Evolutionary conservation across 495 filamentous ascomycete species (phyloP), one percentile per base, ranked within the genome.

Genomic region (Aspergillus homomorphus): DNA sequence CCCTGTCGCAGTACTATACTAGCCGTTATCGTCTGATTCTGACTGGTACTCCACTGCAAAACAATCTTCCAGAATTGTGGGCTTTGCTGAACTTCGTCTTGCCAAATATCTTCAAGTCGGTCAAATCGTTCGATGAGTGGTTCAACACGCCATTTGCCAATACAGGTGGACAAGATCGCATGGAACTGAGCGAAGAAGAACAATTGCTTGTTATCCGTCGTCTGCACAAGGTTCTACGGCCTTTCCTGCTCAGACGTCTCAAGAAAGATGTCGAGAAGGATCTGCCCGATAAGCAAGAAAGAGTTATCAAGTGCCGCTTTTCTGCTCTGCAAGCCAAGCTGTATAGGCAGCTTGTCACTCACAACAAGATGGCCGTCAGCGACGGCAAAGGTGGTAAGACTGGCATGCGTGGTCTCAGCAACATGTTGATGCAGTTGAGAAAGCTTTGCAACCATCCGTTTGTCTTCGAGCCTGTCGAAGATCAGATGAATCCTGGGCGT

Each of bases 201-300:
- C 90, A 96, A 68, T 82, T 98, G 73, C 89, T 98, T 61, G 90
- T 98, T 64, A 98, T 98, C 82, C 90, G 92, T 69, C 93, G 94
- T 77, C 81, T 98, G 59, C 94, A 98, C 74, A 98, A 98, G 81
- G 94, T 98, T 65, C 82, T 98, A 59, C 86, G 94, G 53, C 94
- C 94, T 14, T 98, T 98, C 89, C 76, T 98, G 71, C 87, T 98
- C 21, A 89, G 94, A 80, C 94, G 94, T 84, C 80, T 98, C 62
- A 98, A 98, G 84, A 96, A 95, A 75, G 94, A 98, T 79, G 94
- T 98, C 69, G 94, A 98, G 79, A 96, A 97, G 72, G 94, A 98
- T 67, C 76, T 98, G 45, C 94, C 94, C 1, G 92, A 98, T 79
- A 98, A 98, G 81, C 93, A 94, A 55, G 94, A 98, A 75, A 91